Evolutionary conservation across 306 rosid species (phyloP).

Genomic region (Castanea sativa): DNA sequence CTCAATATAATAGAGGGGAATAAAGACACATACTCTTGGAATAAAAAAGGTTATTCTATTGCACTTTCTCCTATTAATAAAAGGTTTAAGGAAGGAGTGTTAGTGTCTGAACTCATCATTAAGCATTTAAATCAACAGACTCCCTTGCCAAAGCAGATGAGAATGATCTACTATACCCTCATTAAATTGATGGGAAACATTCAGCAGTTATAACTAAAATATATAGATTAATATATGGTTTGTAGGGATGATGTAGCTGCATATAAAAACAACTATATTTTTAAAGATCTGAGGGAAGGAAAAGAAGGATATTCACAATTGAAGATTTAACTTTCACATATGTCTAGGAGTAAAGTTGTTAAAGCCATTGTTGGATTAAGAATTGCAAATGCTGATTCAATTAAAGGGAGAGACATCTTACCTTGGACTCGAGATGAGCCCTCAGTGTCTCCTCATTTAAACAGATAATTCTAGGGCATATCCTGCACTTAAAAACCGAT

Average conservation of each 20-base stretch:
- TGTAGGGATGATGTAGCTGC: background rate
- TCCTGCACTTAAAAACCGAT: slow-evolving; percentile 83
- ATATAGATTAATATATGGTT: background rate
- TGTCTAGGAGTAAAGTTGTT: background rate
- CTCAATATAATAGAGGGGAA: background rate
- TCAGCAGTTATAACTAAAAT: background rate
- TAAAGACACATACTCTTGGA: background rate
- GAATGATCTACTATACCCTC: background rate
- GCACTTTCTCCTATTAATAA: background rate
- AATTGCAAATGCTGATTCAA: background rate
- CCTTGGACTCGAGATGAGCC: slow-evolving; percentile 91
- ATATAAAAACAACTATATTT: background rate
- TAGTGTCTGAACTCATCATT: background rate
- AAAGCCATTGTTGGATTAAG: background rate
- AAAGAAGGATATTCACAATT: background rate
- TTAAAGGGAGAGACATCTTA: slow-evolving; percentile 20
- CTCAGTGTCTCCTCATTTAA: slow-evolving; percentile 72
- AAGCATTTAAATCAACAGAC: background rate
- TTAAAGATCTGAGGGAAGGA: background rate
- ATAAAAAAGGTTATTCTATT: background rate
- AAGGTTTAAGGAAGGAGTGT: background rate
- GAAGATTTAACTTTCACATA: too few species aligned
- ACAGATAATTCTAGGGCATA: slow-evolving; percentile 85
- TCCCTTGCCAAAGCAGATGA: background rate
- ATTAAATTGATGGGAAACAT: background rate